Base-by-base conservation (phyloP, 176 grass and related monocot species). In the Juncus inflexus region DNA sequence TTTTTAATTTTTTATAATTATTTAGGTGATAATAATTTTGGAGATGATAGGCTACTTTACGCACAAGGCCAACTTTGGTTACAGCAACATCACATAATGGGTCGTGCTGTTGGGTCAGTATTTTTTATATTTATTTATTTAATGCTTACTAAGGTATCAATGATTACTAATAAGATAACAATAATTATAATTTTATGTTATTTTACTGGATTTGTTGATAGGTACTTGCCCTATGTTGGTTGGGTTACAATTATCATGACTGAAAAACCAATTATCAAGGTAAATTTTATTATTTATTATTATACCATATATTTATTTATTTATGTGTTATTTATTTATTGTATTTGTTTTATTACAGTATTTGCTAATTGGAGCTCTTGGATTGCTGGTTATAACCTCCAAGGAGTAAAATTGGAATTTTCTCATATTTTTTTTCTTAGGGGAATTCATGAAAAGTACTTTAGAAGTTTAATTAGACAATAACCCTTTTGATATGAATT, bases 161-260 rank as follows among this genome's bases (percentile, higher is more conserved):
- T 28, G 1, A 28, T 28, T 1, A 28, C 19, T 28, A 28, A 1
- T 28, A 28, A 28, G 1, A 28, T 28, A 1, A 1, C 1, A 28
- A 28, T 28, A 59, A 63, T n/a, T n/a, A n/a, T 56, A 49, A 58
- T 62, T 60, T 15, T 4, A 6, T 62, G 38, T 6, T 67, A 14
- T 15, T 47, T 28, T 52, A 11, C 41, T 50, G 38, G 37, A 40
- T 50, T 40, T 35, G 16, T 58, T 78, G 12, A 66, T 79, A 87
- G 86, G n/a, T 87, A 67, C 80, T 62, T 95, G 63, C 91, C 86
- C 35, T 90, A 87, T 52, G 78, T 80, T 15, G 86, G 91, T 12
- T 95, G 87, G 83, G 73, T 87, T 42, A 95, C 86, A 60, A 82
- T 95, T 66, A 62, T 73, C 9, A 87, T 95, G 87, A 95, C 84